Conservation (phyloP, 2,329 filamentous ascomycete species). For the Westerdykella sp. region DNA sequence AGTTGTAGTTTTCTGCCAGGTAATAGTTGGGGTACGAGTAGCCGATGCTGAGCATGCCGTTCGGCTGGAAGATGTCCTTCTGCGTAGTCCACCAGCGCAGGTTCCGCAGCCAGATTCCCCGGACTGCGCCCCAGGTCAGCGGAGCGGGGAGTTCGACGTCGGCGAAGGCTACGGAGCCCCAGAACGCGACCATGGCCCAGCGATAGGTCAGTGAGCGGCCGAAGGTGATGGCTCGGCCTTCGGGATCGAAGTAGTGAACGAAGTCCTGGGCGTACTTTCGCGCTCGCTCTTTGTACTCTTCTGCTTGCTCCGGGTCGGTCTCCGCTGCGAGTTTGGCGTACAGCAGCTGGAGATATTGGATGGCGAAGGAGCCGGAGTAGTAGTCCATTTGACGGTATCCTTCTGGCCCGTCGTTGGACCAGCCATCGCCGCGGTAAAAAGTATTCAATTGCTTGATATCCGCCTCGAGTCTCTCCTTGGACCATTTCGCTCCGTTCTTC, state of each 20-base stretch:
- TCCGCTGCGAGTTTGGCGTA: constrained; percentile 67
- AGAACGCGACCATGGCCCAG: constrained; percentile 82
- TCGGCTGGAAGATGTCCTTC: constrained; percentile 65
- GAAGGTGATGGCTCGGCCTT: constrained; percentile 68
- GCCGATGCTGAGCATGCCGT: constrained; percentile 68
- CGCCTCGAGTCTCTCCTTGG: constrained; percentile 61
- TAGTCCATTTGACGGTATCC: constrained; percentile 81
- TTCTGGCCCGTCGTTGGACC: constrained; percentile 75
- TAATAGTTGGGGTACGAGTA: constrained; percentile 78
- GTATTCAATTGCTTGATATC: constrained; percentile 74
- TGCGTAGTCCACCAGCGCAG: constrained; percentile 76
- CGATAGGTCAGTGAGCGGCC: constrained; percentile 73
- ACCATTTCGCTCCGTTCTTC: constrained; percentile 67
- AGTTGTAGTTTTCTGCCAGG: constrained; percentile 79
- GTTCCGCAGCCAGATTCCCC: constrained; percentile 67
- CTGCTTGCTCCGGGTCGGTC: constrained; percentile 57
- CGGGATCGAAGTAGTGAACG: constrained; percentile 67
- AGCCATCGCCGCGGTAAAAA: constrained; percentile 75
- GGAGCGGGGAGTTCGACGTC: constrained; percentile 66
- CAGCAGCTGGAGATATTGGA: constrained; percentile 71
- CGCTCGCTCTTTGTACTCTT: constrained; percentile 64
- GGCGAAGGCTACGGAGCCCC: constrained; percentile 70
- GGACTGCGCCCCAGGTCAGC: constrained; percentile 71
- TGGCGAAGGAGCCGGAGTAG: constrained; percentile 76
- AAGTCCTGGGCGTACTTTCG: constrained; percentile 63